Base-by-base conservation (phyloP, 306 rosid species). In the Prunus padus region DNA sequence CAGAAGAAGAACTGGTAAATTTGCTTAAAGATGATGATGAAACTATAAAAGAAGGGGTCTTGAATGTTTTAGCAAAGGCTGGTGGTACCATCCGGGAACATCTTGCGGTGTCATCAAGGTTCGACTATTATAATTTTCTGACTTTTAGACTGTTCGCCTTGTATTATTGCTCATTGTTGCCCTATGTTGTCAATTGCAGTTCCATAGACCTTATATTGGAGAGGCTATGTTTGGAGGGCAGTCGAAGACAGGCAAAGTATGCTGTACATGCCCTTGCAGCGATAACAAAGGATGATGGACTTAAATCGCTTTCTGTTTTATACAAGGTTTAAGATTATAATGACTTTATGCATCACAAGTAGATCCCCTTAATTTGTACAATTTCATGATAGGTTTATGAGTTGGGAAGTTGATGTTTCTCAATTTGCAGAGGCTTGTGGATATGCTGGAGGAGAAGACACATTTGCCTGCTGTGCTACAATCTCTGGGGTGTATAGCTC, bases 181-280 rank as follows among this genome's bases (percentile, higher is more conserved):
- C 75, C 54, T 54, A 61, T 66, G 72, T 62, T 80, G n/a, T 75
- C 67, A 30, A 69, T 52, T 82, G 78, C 92, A 96, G 99, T 86
- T 96, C 99, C 76, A 86, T 92, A 52, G 97, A 96, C 74, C 96
- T 96, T 64, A 84, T 92, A 77, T 67, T 96, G 88, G 98, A 96
- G 87, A 93, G 86, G 72, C 73, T 88, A 14, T 96, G 99, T 77
- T 82, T 92, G 78, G 98, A 96, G 86, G 99, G 99, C 50, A 90
- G 90, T 83, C 87, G 98, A 65, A 87, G 92, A 77, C 99, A 92
- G 86, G 99, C 98, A 67, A 96, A 96, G 80, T 80, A 90, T 86
- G 99, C 99, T 79, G 98, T 96, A 56, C 91, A 92, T 83, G 98
- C 99, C 45, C 87, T 96, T 55, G 98, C 97, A 71, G 91, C 98